phyloP scores from a whole-genome alignment of 2,329 filamentous ascomycete species.

The Lasiodiplodia theobromae region DNA sequence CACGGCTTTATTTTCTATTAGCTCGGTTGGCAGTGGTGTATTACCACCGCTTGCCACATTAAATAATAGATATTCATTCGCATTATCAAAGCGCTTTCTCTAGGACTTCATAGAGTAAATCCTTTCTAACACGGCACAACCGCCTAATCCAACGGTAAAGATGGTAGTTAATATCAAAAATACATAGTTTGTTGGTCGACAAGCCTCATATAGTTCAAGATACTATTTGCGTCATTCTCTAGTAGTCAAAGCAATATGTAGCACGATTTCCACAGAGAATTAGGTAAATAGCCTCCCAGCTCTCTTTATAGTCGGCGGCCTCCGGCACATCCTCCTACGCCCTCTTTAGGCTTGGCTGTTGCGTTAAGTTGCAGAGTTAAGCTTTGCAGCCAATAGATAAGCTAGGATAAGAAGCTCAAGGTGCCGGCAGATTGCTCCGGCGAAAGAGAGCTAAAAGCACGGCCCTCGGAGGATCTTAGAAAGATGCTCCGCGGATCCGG shows the following conservation, averaged over 20 bases:
- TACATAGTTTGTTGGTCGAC: not conserved
- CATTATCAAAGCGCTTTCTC: not conserved
- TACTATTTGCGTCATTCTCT: not conserved
- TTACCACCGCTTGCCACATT: no score
- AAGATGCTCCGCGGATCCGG: not conserved
- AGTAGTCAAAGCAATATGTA: not conserved
- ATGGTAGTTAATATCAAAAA: not conserved
- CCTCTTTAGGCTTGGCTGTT: no score
- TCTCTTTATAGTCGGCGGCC: not conserved
- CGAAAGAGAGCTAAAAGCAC: not conserved
- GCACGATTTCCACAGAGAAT: not conserved
- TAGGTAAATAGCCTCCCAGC: not conserved
- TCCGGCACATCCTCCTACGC: no score
- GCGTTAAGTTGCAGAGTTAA: no score
- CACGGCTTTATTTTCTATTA: no score
- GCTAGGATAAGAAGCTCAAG: no score
- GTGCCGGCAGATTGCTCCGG: no score
- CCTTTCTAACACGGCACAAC: not conserved
- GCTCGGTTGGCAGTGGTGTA: no score
- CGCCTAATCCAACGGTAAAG: not conserved
- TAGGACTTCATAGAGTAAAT: not conserved
- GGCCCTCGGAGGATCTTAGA: slow-evolving; percentile 1
- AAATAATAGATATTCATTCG: no score
- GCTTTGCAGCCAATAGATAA: no score
- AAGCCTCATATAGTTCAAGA: not conserved